These are phyloP conservation scores for Tetracentron sinense DNA, from an alignment of 164 flowering plant species.

Conservation along the genomic window DNA sequence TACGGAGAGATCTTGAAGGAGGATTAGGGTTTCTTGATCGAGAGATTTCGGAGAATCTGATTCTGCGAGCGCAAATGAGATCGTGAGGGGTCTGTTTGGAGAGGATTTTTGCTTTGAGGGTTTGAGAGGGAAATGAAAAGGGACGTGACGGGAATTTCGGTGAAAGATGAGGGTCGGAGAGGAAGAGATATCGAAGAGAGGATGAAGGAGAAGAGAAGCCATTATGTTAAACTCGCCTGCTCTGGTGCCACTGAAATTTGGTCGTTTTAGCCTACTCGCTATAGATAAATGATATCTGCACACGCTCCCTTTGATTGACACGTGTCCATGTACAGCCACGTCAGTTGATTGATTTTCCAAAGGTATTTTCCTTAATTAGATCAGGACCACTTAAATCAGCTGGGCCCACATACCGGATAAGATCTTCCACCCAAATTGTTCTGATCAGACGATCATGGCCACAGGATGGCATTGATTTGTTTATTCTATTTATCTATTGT, in stretches of 20 bases:
- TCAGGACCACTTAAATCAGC: no score
- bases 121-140: conserved; percentile 13
- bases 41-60: conserved; percentile 53
- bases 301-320: no score
- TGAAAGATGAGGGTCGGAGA: conserved; percentile 16
- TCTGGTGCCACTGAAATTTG: conserved; percentile 1
- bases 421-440: no score
- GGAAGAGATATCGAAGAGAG: conserved; percentile 15
- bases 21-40: conserved; percentile 32
- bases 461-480: no score
- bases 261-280: conserved; percentile 3
- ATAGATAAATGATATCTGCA: no score
- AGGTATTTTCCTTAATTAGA: no score
- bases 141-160: conserved; percentile 17
- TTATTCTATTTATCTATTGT: no score
- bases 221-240: conserved; percentile 11
- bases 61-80: conserved; percentile 53
- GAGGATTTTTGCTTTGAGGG: conserved; percentile 10
- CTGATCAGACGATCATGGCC: no score
- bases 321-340: no score
- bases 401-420: no score
- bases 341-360: no score
- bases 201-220: conserved; percentile 29
- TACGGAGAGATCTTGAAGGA: conserved; percentile 66
- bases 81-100: conserved; percentile 19